Evolutionary conservation across 768 basidiomycete species (phyloP).

Genomic region (Pulveroboletus ravenelii): DNA sequence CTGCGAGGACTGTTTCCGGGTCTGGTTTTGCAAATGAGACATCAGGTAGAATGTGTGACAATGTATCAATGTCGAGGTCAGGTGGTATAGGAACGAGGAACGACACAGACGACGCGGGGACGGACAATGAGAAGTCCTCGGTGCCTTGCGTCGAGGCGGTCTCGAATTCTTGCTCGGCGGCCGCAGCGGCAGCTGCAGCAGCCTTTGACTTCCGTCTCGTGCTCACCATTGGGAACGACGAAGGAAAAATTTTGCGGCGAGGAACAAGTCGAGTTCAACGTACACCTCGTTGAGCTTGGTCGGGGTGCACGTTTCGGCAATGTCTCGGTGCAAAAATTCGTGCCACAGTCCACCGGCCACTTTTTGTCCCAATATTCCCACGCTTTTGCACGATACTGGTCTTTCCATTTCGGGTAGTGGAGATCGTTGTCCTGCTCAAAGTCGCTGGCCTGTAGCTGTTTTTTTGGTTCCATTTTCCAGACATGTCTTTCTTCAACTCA

Average conservation of each 20-base stretch:
- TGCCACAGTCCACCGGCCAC: too few species aligned
- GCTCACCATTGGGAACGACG: slow-evolving; percentile 32
- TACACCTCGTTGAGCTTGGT: not conserved
- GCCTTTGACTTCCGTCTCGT: slow-evolving; percentile 65
- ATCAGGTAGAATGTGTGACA: slow-evolving; percentile 60
- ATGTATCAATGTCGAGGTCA: slow-evolving; percentile 60
- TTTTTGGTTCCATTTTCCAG: not conserved
- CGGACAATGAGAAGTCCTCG: slow-evolving; percentile 32
- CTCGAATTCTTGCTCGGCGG: slow-evolving; percentile 31
- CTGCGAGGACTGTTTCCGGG: slow-evolving; percentile 51
- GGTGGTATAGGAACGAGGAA: slow-evolving; percentile 49
- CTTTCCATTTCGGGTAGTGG: slow-evolving; percentile 1
- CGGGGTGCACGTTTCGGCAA: slow-evolving; percentile 15
- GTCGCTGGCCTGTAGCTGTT: not conserved
- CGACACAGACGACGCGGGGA: slow-evolving; percentile 1
- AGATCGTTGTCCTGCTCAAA: slow-evolving; percentile 1
- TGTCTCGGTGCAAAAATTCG: slow-evolving; percentile 3
- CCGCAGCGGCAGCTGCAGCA: slow-evolving; percentile 35
- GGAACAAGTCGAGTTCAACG: slow-evolving; percentile 28
- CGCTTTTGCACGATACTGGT: slow-evolving; percentile 5
- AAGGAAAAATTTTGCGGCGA: not conserved
- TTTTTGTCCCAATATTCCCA: slow-evolving; percentile 13
- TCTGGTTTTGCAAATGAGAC: slow-evolving; percentile 51
- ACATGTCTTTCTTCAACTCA: slow-evolving; percentile 84
- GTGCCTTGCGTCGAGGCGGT: slow-evolving; percentile 30